Conservation (phyloP, 345 rosid genomes). For the Alliaria petiolata region DNA sequence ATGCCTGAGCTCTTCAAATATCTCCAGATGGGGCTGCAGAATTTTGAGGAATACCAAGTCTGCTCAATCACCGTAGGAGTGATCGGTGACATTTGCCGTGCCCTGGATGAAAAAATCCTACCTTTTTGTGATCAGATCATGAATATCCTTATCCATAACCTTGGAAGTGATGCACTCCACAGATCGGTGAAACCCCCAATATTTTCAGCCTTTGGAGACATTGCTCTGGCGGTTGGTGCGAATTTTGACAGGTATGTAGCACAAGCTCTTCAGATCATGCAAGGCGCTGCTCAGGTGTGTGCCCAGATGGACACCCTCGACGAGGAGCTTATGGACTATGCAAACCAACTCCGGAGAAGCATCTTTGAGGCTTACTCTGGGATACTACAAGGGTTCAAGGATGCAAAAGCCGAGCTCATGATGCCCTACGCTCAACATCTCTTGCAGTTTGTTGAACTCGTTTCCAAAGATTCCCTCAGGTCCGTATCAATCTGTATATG, state of each 20-base stretch:
- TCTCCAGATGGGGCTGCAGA: constrained; percentile 87
- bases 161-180: constrained; percentile 70
- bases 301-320: constrained; percentile 62
- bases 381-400: constrained; percentile 91
- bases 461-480: constrained; percentile 71
- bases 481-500: background rate
- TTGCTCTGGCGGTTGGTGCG: constrained; percentile 81
- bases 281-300: constrained; percentile 77
- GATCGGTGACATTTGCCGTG: constrained; percentile 87
- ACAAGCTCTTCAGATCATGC: constrained; percentile 68
- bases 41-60: constrained; percentile 88
- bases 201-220: constrained; percentile 88
- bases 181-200: constrained; percentile 96
- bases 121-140: constrained; percentile 91
- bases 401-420: constrained; percentile 71
- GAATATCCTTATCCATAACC: constrained; percentile 65
- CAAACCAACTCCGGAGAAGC: constrained; percentile 77
- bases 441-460: constrained; percentile 72
- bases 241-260: constrained; percentile 71
- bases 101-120: constrained; percentile 64
- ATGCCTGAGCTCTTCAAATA: constrained; percentile 76
- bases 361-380: constrained; percentile 94
- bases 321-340: constrained; percentile 82
- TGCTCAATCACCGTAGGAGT: constrained; percentile 91
- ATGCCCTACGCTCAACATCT: constrained; percentile 79